phyloP scores from a whole-genome alignment of 768 basidiomycete genomes.

The Rhodosporidiobolus odoratus region DNA sequence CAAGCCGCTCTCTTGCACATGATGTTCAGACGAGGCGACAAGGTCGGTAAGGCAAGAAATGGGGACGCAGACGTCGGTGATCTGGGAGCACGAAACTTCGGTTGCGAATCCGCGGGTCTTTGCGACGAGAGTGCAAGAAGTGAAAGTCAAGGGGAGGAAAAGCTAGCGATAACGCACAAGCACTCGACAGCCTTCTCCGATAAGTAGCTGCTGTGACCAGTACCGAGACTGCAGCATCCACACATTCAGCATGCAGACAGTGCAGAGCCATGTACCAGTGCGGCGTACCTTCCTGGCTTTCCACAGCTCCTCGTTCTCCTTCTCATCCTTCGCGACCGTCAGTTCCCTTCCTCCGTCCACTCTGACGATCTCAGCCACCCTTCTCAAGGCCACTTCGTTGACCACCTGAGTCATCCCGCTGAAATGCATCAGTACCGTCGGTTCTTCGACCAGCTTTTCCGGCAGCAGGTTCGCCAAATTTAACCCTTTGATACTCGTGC shows the following conservation, averaged over 20 bases:
- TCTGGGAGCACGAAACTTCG: slow-evolving; percentile 16
- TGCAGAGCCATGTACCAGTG: background rate
- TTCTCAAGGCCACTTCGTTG: slow-evolving; percentile 56
- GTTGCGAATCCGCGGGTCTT: background rate
- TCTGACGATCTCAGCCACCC: slow-evolving; percentile 61
- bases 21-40: slow-evolving; percentile 67
- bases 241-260: slow-evolving; percentile 52
- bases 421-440: slow-evolving; percentile 82
- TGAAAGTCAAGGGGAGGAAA: background rate
- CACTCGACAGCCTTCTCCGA: slow-evolving; percentile 82
- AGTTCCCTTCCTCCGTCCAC: slow-evolving; percentile 66
- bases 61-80: slow-evolving; percentile 47
- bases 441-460: slow-evolving; percentile 24
- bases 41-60: slow-evolving; percentile 48
- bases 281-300: slow-evolving; percentile 49
- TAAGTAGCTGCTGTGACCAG: slow-evolving; percentile 52
- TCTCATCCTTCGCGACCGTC: slow-evolving; percentile 69
- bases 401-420: slow-evolving; percentile 66
- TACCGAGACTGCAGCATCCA: slow-evolving; percentile 68
- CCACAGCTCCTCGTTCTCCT: slow-evolving; percentile 76
- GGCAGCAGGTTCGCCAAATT: slow-evolving; percentile 51
- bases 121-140: no score
- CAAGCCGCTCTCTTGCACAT: slow-evolving; percentile 60
- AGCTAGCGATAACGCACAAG: slow-evolving; percentile 49
- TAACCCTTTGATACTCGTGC: slow-evolving; percentile 64